Base-by-base conservation (phyloP, 1,139 yeast genomes). In the Hansenula sp. region DNA sequence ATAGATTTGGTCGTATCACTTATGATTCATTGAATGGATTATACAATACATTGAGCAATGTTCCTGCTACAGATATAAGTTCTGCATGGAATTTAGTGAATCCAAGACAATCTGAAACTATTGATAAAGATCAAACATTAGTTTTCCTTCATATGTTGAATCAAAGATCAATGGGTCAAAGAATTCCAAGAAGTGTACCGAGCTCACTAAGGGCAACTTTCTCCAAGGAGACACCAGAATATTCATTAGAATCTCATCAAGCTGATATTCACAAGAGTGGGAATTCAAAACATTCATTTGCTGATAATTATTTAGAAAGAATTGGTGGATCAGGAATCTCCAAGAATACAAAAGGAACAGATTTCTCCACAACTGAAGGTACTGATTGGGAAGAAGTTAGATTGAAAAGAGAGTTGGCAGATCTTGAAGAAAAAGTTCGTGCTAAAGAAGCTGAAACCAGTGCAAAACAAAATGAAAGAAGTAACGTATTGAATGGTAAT, bases 61-160 rank as follows among this genome's bases (percentile, higher is more conserved):
- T 92, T 12, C 96, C 97, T 12, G 75, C 79, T 37, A 75, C 90
- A 12, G 98, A 90, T 59, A 73, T 90, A n/a, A 79, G 90, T 25
- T 82, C 87, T 26, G 96, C 97, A 1, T 92, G 98, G 97, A 88
- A 87, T 59, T 69, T 92, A 45, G 95, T 94, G 36, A 92, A 92
- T 57, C 97, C 98, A 6, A 83, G 85, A 55, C 79, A 84, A 35
- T 78, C 80, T 42, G 89, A 84, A 56, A 82, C 95, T 14, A 88
- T 92, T 48, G 97, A 90, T 61, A 88, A 85, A 55, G 97, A 92
- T 63, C 98, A 94, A 61, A 82, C 89, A 22, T 67, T 89, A 51
- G 95, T 87, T 29, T 89, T 87, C 52, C 70, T 92, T 51, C 98
- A 92, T 64, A 88, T 90, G 51, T 72, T 92, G 54, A 88, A 89